A percentile compares a stretch with the other conserved stretches of the same genome.
phyloP scores from a whole-genome alignment of 176 grass and related monocot genomes.

The Lolium perenne region DNA sequence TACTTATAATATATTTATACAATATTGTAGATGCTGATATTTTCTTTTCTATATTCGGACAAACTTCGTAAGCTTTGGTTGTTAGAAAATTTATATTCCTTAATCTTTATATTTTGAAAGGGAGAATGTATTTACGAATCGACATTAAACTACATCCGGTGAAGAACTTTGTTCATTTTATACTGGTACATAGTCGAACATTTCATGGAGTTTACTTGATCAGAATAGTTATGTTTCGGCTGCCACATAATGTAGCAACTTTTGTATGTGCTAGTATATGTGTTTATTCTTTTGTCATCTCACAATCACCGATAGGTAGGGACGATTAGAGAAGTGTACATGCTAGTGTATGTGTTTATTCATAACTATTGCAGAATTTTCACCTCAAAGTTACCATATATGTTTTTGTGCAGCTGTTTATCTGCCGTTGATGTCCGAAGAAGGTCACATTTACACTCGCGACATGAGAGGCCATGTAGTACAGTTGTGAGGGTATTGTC shows the following conservation, averaged over 20 bases:
- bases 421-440: neutral
- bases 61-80: neutral
- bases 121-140: neutral
- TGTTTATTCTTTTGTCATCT: too few relatives aligned
- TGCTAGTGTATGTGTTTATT: neutral
- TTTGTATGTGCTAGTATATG: too few relatives aligned
- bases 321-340: too few relatives aligned
- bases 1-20: neutral
- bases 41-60: neutral
- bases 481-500: neutral
- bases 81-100: too few relatives aligned
- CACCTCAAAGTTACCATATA: neutral
- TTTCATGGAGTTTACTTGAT: neutral
- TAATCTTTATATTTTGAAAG: neutral
- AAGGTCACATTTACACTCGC: neutral
- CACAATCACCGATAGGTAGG: too few relatives aligned
- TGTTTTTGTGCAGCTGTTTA: neutral
- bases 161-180: neutral
- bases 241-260: too few relatives aligned
- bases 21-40: neutral
- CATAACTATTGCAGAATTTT: neutral
- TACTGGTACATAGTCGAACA: neutral
- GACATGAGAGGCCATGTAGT: neutral
- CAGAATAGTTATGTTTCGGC: neutral
- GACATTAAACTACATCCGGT: neutral